Conservation (phyloP, 345 rosid species). For the Angophora floribunda region DNA sequence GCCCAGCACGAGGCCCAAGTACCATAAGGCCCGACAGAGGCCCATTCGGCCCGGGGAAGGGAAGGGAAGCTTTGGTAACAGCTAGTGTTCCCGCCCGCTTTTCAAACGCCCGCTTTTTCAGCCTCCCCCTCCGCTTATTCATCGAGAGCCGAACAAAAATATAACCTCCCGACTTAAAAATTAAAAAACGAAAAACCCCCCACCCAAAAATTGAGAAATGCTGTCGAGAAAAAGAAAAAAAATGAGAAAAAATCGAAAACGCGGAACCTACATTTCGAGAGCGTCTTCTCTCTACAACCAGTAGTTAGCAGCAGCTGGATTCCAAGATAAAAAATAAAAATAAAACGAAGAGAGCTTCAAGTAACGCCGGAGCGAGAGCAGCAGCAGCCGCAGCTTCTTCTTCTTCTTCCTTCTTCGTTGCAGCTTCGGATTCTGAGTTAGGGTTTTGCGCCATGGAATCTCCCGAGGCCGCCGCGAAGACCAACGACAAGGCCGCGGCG, state of each 20-base stretch:
- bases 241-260: not conserved
- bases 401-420: not conserved
- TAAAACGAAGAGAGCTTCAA: not conserved
- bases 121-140: not conserved
- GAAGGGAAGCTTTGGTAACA: not conserved
- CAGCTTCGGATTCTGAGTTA: not conserved
- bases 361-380: not conserved
- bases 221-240: not conserved
- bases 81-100: not conserved
- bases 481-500: not conserved
- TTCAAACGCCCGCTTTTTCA: not conserved
- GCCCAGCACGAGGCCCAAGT: not conserved
- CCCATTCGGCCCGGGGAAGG: not conserved
- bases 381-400: not conserved
- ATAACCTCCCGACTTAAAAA: not conserved
- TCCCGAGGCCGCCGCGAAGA: not conserved
- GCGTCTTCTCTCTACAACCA: not conserved
- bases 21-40: not conserved
- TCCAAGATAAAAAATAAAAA: not conserved
- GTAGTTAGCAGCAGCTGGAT: not conserved
- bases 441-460: slow-evolving; percentile 17
- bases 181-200: not conserved
- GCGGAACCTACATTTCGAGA: not conserved
- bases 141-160: not conserved
- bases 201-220: not conserved